Base-by-base conservation (phyloP, 2,329 filamentous ascomycete species). In the Trichoderma brevicompactum region DNA sequence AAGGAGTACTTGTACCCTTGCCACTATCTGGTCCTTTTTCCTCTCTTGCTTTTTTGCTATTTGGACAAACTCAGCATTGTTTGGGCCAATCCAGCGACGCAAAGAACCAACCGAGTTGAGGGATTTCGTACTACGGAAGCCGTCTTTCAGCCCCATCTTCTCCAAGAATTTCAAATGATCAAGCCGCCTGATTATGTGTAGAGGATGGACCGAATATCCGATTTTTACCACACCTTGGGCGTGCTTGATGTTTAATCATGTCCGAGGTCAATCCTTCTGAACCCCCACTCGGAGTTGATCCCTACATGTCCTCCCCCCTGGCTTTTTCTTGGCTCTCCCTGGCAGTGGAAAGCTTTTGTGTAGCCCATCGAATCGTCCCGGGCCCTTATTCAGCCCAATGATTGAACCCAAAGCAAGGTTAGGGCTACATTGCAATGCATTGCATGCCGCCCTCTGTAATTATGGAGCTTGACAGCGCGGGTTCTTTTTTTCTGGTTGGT, bases 241-340 rank as follows among this genome's bases (percentile, higher is more conserved):
- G 23, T 36, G 34, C 17, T n/a, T 41, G 32, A 63, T 23, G 38
- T n/a, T 54, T 46, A 38, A 46, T 28, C 32, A 44, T 54, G 41
- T 7, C 32, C 4, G 41, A 15, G 23, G 46, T 15, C 28, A 63
- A 44, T 38, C 40, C 38, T 15, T 28, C 23, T 19, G 19, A 17
- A 63, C 60, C 60, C 60, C 60, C 60, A 63, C 60, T 36, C 15
- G 49, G 19, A 46, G 41, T 32, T 28, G 9, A 54, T 46, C 60
- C 58, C 48, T 62, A 62, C 48, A 23, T 28, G 44, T n/a, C 13
- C 17, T 54, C 32, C 32, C 59, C 23, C 46, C 41, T 28, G 23
- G 23, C n/a, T 15, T n/a, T 15, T 23, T 19, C 40, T 38, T 7
- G n/a, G 50, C n/a, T 36, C 19, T 40, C n/a, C 34, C n/a, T 43